Evolutionary conservation across 129 eudicot genomes (phyloP), one percentile per base, ranked within the genome.

Genomic region (Gnaphalium uliginosum): DNA sequence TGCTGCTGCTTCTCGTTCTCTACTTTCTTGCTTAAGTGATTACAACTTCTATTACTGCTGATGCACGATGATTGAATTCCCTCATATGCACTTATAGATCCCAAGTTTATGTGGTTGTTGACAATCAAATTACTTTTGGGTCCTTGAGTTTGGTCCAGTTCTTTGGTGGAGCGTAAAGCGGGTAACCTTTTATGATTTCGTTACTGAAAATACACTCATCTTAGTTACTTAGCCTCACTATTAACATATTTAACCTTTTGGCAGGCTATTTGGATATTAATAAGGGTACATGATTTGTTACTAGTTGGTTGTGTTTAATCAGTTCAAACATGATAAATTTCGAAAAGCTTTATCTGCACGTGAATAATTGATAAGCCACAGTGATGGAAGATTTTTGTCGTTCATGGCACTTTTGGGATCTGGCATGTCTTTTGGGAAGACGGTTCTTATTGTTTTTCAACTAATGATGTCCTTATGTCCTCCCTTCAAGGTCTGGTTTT

Each of bases 261-360:
- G 92, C 96, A 89, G 96, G 96, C 86, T 83, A 78, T 81, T 78
- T 79, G 86, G 85, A 84, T 79, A 77, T 62, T 75, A 77, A 83
- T 82, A 71, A 71, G 82, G 85, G 80, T 73, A 80, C 89, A 78
- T 86, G 87, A 66, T 82, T 86, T 79, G 78, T 83, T 84, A 83
- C 71, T 87, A 81, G 58, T 89, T 83, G 89, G 68, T 78, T 76
- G 75, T 72, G 66, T 82, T 80, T 84, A 77, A 76, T 56, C 89
- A 66, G 72, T 82, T 78, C 80, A 74, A 76, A 62, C 89, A 66
- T 83, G 82, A 73, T 86, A 79, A 79, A 79, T 48, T 71, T 75
- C 83, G 83, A 77, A 85, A 86, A 57, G 85, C 64, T 21, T 77
- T 81, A 70, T 77, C 83, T 81, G 84, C 83, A 71, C 75, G 56